A percentile compares a stretch with the other conserved stretches of the same genome.
These are phyloP conservation scores for Cryphonectria japonica DNA, from an alignment of 2,329 filamentous ascomycete genomes.

Conservation along the genomic window DNA sequence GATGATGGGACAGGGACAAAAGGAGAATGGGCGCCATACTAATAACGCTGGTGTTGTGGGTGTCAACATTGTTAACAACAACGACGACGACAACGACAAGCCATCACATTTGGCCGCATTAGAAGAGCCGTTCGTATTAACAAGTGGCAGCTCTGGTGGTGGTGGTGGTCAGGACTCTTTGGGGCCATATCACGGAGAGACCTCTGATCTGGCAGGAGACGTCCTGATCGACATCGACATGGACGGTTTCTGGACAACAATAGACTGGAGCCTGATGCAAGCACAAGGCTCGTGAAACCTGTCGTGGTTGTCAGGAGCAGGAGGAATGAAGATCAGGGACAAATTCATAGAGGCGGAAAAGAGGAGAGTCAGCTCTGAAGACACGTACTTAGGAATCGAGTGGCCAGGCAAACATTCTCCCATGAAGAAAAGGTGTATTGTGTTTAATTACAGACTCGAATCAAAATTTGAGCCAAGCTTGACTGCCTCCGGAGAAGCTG, in stretches of 20 bases:
- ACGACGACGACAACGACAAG: not conserved
- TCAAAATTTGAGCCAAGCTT: not conserved
- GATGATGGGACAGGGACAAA: not conserved
- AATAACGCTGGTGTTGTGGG: not conserved
- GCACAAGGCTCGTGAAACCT: conserved; percentile 1
- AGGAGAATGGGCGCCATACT: not conserved
- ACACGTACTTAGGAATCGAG: no score
- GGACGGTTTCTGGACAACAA: conserved; percentile 4
- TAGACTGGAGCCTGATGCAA: conserved; percentile 17
- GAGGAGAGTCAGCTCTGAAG: no score
- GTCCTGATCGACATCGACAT: not conserved
- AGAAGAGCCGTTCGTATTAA: not conserved
- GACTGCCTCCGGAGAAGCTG: not conserved
- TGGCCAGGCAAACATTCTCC: no score
- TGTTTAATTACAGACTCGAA: not conserved
- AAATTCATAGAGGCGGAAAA: no score
- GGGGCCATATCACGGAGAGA: not conserved
- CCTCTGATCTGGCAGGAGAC: not conserved
- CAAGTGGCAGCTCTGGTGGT: not conserved
- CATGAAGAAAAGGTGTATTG: not conserved
- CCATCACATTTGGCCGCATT: not conserved
- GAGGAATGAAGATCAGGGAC: not conserved
- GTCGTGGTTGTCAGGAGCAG: not conserved
- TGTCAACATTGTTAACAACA: not conserved
- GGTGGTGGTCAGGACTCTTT: not conserved